Evolutionary conservation across 2,329 filamentous ascomycete species (phyloP).

Genomic region (Apiospora hydei): DNA sequence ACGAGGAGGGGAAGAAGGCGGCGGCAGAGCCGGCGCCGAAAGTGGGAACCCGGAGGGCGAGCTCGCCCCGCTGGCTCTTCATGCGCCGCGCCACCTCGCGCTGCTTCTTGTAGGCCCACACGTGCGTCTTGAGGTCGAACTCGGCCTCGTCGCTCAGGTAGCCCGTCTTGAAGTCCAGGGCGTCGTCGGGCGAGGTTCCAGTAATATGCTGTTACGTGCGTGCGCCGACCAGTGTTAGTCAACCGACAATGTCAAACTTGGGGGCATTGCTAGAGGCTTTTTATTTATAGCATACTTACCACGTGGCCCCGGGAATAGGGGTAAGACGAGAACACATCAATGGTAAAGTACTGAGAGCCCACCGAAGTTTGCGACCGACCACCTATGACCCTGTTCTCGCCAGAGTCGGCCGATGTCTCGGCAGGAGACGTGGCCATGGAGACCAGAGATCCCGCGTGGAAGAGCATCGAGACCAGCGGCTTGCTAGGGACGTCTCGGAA

Average conservation of each 20-base stretch:
- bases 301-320: constrained; percentile 61
- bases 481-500: constrained; percentile 49
- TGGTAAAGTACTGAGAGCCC: constrained; percentile 55
- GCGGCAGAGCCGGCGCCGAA: constrained; percentile 52
- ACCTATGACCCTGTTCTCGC: constrained; percentile 29
- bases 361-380: constrained; percentile 29
- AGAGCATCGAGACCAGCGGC: constrained; percentile 50
- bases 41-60: constrained; percentile 50
- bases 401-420: no score
- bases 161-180: constrained; percentile 63
- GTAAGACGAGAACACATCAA: constrained; percentile 62
- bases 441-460: constrained; percentile 8
- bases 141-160: constrained; percentile 57
- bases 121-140: constrained; percentile 62
- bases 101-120: constrained; percentile 64
- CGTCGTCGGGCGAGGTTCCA: constrained; percentile 47
- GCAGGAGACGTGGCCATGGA: no score
- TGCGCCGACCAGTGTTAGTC: background rate
- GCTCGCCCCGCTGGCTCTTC: constrained; percentile 56
- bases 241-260: no score
- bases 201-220: constrained; percentile 62
- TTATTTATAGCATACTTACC: background rate
- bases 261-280: no score
- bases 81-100: constrained; percentile 57
- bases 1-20: constrained; percentile 38